Conservation (phyloP, 352 stramenopile species). For the Thalassiosira sp. region DNA sequence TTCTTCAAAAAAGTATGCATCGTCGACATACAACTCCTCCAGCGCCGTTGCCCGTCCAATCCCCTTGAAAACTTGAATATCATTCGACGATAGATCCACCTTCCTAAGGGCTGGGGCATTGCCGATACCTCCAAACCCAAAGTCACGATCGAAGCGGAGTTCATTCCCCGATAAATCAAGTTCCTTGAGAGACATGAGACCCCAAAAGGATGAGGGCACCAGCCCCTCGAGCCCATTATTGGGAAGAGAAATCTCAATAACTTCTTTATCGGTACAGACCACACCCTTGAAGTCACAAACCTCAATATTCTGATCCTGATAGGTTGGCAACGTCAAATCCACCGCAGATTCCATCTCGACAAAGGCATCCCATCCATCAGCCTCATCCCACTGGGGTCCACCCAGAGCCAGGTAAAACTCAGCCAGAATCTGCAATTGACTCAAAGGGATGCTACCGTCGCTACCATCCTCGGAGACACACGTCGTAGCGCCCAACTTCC, state of each 20-base stretch:
- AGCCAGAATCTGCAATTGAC: slow-evolving; percentile 57
- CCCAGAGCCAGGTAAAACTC: slow-evolving; percentile 64
- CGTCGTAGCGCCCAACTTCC: slow-evolving; percentile 29
- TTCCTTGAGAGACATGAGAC: slow-evolving; percentile 38
- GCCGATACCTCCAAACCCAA: slow-evolving; percentile 57
- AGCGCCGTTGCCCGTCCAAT: slow-evolving; percentile 47
- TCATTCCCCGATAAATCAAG: slow-evolving; percentile 62
- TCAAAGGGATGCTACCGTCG: neutral
- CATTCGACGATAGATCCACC: slow-evolving; percentile 59
- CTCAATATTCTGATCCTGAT: slow-evolving; percentile 34
- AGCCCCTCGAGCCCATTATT: slow-evolving; percentile 54
- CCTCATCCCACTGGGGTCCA: slow-evolving; percentile 56
- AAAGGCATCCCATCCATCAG: slow-evolving; percentile 55
- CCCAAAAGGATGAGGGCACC: slow-evolving; percentile 50
- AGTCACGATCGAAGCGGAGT: slow-evolving; percentile 50
- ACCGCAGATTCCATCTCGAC: slow-evolving; percentile 38
- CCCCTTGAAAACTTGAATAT: slow-evolving; percentile 54
- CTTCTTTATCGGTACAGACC: slow-evolving; percentile 29
- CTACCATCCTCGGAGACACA: slow-evolving; percentile 26
- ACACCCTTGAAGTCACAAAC: slow-evolving; percentile 54
- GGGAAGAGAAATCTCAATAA: slow-evolving; percentile 31
- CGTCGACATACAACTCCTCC: slow-evolving; percentile 49
- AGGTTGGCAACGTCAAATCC: slow-evolving; percentile 55
- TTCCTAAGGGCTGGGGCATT: slow-evolving; percentile 50
- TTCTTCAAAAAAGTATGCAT: slow-evolving; percentile 49